Conservation (phyloP, 192 early-diverging fungal genomes). For the Coemansia aciculifera region DNA sequence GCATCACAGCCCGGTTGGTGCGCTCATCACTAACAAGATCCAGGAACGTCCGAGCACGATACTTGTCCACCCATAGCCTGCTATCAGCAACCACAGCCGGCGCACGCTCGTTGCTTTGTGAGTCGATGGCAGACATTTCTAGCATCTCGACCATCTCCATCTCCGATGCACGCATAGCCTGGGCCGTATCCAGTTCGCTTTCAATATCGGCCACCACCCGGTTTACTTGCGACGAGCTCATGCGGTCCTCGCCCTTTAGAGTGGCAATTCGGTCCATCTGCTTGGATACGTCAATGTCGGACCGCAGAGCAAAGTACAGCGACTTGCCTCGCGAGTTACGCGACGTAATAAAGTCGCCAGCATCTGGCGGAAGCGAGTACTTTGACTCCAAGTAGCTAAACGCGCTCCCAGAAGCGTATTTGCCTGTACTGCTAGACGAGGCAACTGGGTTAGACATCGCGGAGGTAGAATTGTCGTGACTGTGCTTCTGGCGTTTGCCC, state of each 20-base stretch:
- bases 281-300: conserved; percentile 18
- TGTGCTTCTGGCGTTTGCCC: conserved; percentile 20
- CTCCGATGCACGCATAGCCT: conserved; percentile 7
- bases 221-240: conserved; percentile 31
- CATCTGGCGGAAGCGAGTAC: conserved; percentile 40
- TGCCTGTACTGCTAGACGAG: background rate
- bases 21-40: conserved; percentile 92
- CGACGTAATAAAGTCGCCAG: conserved; percentile 40
- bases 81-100: conserved; percentile 20
- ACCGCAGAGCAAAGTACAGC: conserved; percentile 37
- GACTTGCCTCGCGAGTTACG: conserved; percentile 25
- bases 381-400: background rate
- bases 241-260: conserved; percentile 12
- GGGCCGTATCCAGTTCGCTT: conserved; percentile 21
- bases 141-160: conserved; percentile 5
- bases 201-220: conserved; percentile 43
- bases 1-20: conserved; percentile 83
- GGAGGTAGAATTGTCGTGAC: background rate
- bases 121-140: background rate
- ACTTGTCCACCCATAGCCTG: conserved; percentile 88
- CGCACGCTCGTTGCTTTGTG: background rate
- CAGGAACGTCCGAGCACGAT: conserved; percentile 74
- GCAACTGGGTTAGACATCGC: background rate
- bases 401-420: background rate
- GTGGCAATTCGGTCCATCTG: conserved; percentile 15